phyloP scores from a whole-genome alignment of 2,329 filamentous ascomycete species.

The Colletotrichum sp. region DNA sequence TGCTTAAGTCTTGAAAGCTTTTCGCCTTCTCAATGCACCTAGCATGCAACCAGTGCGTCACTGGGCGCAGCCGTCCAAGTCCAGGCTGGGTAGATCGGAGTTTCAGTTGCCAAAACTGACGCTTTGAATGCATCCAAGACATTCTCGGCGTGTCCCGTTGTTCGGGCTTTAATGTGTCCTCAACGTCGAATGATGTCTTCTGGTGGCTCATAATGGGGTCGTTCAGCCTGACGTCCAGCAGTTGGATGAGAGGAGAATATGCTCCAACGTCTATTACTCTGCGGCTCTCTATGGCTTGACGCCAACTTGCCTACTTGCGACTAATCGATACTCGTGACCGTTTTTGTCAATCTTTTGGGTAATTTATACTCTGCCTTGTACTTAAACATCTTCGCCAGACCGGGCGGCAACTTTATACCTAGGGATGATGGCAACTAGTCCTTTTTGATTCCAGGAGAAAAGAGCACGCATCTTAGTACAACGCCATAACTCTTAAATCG shows the following conservation, averaged over 20 bases:
- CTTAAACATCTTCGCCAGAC: not conserved
- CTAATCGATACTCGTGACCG: not conserved
- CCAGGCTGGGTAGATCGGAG: not conserved
- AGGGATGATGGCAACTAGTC: not conserved
- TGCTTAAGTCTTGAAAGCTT: not conserved
- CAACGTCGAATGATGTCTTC: not conserved
- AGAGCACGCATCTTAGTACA: not conserved
- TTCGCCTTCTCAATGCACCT: not conserved
- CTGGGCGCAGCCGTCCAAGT: constrained; percentile 3
- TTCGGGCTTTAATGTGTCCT: not conserved
- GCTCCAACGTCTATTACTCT: not conserved
- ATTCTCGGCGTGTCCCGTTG: not conserved
- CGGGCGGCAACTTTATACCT: not conserved
- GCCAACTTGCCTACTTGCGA: not conserved
- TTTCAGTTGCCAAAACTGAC: constrained; percentile 13
- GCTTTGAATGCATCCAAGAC: constrained; percentile 12
- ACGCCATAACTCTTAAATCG: not conserved
- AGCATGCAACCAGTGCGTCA: constrained; percentile 12
- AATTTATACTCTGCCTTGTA: not conserved
- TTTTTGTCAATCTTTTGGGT: not conserved
- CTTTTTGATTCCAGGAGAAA: not conserved
- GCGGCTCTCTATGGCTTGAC: not conserved
- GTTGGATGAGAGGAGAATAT: not conserved
- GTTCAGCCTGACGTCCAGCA: not conserved
- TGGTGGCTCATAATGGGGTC: not conserved